Evolutionary conservation across 805 yeast genomes (phyloP), one percentile per base, ranked within the genome.

Genomic region (Hemisphaericaspora nanyangensis): DNA sequence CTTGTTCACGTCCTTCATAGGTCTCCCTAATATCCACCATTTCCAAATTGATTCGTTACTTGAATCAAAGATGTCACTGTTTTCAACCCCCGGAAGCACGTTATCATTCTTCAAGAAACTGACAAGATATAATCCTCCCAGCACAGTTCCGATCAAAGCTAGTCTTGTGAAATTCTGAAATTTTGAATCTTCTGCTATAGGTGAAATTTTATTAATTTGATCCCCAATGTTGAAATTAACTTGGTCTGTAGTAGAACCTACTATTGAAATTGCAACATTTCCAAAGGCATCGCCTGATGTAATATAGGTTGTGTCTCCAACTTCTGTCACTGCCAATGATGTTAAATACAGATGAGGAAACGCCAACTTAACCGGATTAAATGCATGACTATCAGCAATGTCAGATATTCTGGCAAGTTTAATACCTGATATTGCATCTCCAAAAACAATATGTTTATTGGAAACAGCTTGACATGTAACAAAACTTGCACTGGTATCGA

Each of bases 81-180:
- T 3, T 22, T 8, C 26, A 22, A 22, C 11, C 5, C 11, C 26
- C 26, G 5, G 11, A 22, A 22, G 8, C 8, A 12, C 8, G 12
- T 22, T 22, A 12, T 22, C 26, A 8, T 22, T 12, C 11, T 8
- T 22, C 11, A 8, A 12, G 12, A 22, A 8, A 25, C 39, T 37
- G 13, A 41, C 15, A 12, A 41, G 15, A 28, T 37, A 41, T n/a
- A 37, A 8, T 12, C 42, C 45, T 7, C 45, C 45, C 45, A 41
- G 45, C 7, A 34, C 29, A 26, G 45, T 41, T 19, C 36, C 45
- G 19, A 41, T 26, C 7, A 41, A 22, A 13, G 17, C 35, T 10
- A 32, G 10, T 20, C 13, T 32, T 7, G 3, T 11, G 7, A 15
- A 27, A 17, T 31, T 18, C 17, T 33, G 41, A 12, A 4, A 16